Percentiles rank a stretch among this genome's conserved stretches.
These are phyloP conservation scores for Penicillium egyptiacum DNA, from an alignment of 495 filamentous ascomycete species.

Conservation along the genomic window DNA sequence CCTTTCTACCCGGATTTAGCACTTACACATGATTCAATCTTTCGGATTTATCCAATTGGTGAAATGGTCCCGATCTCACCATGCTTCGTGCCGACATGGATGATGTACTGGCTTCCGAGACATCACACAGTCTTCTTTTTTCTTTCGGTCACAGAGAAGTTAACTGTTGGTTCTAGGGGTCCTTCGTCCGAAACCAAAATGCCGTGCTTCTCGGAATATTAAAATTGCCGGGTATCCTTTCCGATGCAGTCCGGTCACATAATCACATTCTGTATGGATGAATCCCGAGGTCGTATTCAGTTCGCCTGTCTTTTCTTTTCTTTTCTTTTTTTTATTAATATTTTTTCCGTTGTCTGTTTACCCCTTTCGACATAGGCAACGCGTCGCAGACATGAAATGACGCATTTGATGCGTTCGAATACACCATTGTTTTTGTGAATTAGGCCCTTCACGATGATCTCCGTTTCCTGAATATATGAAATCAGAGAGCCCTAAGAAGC, in stretches of 20 bases:
- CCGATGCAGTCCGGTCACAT: background rate
- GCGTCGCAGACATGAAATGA: background rate
- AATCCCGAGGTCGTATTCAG: background rate
- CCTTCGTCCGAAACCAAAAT: conserved; percentile 7
- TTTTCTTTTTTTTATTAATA: too few relatives aligned
- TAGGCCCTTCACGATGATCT: background rate
- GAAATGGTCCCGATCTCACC: conserved; percentile 3
- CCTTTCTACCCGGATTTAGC: background rate
- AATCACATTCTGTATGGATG: background rate
- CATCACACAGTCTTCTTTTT: background rate
- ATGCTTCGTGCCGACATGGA: conserved; percentile 6
- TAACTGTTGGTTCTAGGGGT: conserved; percentile 4
- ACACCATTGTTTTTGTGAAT: background rate
- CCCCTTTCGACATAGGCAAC: background rate
- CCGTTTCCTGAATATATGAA: background rate
- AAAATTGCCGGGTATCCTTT: background rate
- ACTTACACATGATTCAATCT: background rate
- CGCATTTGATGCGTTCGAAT: background rate
- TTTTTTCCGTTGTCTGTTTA: background rate
- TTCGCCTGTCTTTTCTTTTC: background rate
- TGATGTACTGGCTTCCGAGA: conserved; percentile 4
- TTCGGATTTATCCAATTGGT: conserved; percentile 3
- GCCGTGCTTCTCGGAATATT: conserved; percentile 6
- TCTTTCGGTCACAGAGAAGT: background rate
- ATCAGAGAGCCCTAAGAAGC: background rate